Percentiles rank a stretch among this genome's conserved stretches.
Conservation (phyloP, 2,329 filamentous ascomycete genomes). For the Aspergillus novoparasiticus region DNA sequence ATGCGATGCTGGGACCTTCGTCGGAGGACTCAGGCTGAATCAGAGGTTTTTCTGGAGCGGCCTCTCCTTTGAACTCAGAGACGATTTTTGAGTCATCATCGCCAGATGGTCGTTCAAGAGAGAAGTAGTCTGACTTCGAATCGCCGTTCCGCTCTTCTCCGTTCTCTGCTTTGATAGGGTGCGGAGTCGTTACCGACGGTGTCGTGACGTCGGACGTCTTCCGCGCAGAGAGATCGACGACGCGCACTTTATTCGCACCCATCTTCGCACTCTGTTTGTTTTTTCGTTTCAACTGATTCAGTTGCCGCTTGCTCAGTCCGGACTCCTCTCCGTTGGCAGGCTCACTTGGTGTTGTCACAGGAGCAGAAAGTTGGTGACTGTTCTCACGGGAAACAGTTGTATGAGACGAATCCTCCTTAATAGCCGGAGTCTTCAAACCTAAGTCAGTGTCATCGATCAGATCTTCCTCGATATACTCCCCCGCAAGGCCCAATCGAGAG, state of each 20-base stretch:
- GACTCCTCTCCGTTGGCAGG: slow-evolving; percentile 63
- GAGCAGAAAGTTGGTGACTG: slow-evolving; percentile 46
- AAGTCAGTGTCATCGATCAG: slow-evolving; percentile 68
- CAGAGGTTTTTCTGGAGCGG: slow-evolving; percentile 80
- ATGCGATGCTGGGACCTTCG: slow-evolving; percentile 69
- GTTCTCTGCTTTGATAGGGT: slow-evolving; percentile 63
- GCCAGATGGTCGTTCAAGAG: slow-evolving; percentile 73
- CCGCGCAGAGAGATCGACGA: slow-evolving; percentile 81
- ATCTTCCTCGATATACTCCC: slow-evolving; percentile 83
- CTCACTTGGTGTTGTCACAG: slow-evolving; percentile 52
- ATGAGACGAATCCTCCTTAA: slow-evolving; percentile 54
- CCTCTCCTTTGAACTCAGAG: slow-evolving; percentile 88
- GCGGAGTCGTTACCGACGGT: slow-evolving; percentile 54
- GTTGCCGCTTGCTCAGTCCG: slow-evolving; percentile 84
- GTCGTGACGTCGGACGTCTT: slow-evolving; percentile 67
- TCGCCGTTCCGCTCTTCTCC: slow-evolving; percentile 62
- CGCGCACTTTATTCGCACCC: slow-evolving; percentile 83
- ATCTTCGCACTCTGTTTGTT: slow-evolving; percentile 87
- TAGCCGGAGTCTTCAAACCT: slow-evolving; percentile 47
- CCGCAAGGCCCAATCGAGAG: slow-evolving; percentile 79
- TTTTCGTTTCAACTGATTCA: slow-evolving; percentile 93
- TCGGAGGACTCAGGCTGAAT: slow-evolving; percentile 76
- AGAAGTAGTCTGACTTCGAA: slow-evolving; percentile 82
- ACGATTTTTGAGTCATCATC: slow-evolving; percentile 93
- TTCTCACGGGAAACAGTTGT: slow-evolving; percentile 45